Conservation (phyloP, 768 basidiomycete genomes). For the Termitomyces sp. region DNA sequence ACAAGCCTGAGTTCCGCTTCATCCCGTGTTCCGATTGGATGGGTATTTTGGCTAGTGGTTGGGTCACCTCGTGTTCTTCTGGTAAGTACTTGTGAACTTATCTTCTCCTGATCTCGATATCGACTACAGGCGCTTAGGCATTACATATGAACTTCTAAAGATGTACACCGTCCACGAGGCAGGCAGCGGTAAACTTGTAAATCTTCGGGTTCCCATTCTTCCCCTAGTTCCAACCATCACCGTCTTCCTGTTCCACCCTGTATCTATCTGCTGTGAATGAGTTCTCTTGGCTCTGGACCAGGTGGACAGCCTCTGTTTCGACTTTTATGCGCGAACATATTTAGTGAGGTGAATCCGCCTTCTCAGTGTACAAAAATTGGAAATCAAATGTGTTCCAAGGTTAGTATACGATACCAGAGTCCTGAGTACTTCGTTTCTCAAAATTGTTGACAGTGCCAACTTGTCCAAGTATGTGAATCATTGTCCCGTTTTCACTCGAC, state of each 20-base stretch:
- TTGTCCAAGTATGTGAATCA: constrained; percentile 9
- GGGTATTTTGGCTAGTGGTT: neutral
- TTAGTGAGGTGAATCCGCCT: neutral
- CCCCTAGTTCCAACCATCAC: neutral
- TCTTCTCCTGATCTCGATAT: neutral
- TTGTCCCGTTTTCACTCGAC: too few species aligned
- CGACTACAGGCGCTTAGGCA: neutral
- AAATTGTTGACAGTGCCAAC: constrained; percentile 5
- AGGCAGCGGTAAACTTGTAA: neutral
- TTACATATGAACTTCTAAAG: neutral
- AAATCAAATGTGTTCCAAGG: constrained; percentile 26
- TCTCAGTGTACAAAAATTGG: constrained; percentile 9
- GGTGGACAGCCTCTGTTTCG: constrained; percentile 20
- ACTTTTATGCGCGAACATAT: constrained; percentile 22
- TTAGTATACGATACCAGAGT: neutral
- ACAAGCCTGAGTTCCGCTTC: neutral
- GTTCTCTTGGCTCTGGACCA: constrained; percentile 20
- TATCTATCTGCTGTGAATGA: neutral
- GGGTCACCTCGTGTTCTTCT: neutral
- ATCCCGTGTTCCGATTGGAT: neutral
- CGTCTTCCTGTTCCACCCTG: too few species aligned
- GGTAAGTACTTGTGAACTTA: neutral
- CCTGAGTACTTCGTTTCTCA: neutral
- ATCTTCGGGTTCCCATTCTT: neutral
- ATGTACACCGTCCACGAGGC: neutral